Evolutionary conservation across 768 basidiomycete genomes (phyloP).

Genomic region (Lyophyllum decastes): DNA sequence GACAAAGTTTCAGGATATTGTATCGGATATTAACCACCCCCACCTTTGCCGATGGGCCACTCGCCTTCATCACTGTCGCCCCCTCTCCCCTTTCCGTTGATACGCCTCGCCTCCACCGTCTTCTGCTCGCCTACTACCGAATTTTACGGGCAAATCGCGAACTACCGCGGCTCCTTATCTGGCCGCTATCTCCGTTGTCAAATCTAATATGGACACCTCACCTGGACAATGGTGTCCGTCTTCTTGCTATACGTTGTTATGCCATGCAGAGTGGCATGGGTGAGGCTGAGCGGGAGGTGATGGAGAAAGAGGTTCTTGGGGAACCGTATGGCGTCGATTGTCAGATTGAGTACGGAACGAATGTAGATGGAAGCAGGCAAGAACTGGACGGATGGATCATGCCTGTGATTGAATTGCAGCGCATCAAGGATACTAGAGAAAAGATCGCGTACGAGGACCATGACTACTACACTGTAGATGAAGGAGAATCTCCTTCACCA

Average conservation of each 20-base stretch:
- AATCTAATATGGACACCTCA: slow-evolving; percentile 42
- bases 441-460: slow-evolving; percentile 38
- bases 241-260: slow-evolving; percentile 79
- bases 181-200: slow-evolving; percentile 62
- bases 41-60: slow-evolving; percentile 50
- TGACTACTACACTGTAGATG: slow-evolving; percentile 48
- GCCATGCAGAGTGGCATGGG: slow-evolving; percentile 76
- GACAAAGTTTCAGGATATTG: slow-evolving; percentile 48
- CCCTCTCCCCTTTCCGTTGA: slow-evolving; percentile 37
- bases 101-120: slow-evolving; percentile 54
- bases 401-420: slow-evolving; percentile 65
- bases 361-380: slow-evolving; percentile 44
- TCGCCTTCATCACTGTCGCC: slow-evolving; percentile 44
- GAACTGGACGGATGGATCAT: slow-evolving; percentile 81
- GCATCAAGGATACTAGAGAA: slow-evolving; percentile 55
- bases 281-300: slow-evolving; percentile 68
- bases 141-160: slow-evolving; percentile 73
- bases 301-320: slow-evolving; percentile 67
- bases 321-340: slow-evolving; percentile 62
- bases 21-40: slow-evolving; percentile 48
- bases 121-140: slow-evolving; percentile 82
- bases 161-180: slow-evolving; percentile 60
- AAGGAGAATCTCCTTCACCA: slow-evolving; percentile 27
- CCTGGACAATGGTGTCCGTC: slow-evolving; percentile 61
- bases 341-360: slow-evolving; percentile 53